Evolutionary conservation across 208 protist species (phyloP).

Genomic region (Wallacemonas sp.): DNA sequence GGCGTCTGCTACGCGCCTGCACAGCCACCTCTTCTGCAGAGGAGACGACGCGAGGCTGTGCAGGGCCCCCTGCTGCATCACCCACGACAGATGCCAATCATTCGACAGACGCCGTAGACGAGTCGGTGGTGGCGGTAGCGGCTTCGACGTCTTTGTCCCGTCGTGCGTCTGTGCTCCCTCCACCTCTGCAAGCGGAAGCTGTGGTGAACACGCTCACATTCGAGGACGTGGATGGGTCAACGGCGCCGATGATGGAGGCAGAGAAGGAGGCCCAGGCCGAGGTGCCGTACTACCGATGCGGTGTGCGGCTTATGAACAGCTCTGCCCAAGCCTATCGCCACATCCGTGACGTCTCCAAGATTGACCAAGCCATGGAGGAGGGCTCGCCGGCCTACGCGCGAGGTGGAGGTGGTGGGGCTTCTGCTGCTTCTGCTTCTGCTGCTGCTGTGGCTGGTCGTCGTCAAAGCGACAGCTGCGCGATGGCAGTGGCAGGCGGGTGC

Average conservation of each 20-base stretch:
- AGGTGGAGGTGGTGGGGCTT: too few relatives aligned
- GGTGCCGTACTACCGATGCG: slow-evolving; percentile 37
- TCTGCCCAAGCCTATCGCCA: slow-evolving; percentile 60
- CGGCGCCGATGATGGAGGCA: neutral
- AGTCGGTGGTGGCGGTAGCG: neutral
- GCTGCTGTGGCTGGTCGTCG: too few relatives aligned
- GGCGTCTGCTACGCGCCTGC: neutral
- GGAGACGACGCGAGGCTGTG: neutral
- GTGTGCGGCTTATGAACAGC: slow-evolving; percentile 49
- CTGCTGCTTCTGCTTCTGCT: too few relatives aligned
- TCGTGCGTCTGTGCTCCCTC: slow-evolving; percentile 2
- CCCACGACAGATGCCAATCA: neutral
- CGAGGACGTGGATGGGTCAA: neutral
- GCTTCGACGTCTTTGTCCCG: neutral
- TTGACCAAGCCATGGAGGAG: slow-evolving; percentile 50
- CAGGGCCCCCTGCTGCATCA: neutral
- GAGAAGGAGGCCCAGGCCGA: too few relatives aligned
- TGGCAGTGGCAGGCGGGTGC: slow-evolving; percentile 10
- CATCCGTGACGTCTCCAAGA: slow-evolving; percentile 56
- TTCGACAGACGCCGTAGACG: neutral
- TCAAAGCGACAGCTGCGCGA: neutral
- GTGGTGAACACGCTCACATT: neutral
- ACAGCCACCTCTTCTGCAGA: neutral
- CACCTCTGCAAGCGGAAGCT: slow-evolving; percentile 2
- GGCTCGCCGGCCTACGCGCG: too few relatives aligned